Conservation (phyloP, 352 stramenopile species). For the Globisporangium emineosum region DNA sequence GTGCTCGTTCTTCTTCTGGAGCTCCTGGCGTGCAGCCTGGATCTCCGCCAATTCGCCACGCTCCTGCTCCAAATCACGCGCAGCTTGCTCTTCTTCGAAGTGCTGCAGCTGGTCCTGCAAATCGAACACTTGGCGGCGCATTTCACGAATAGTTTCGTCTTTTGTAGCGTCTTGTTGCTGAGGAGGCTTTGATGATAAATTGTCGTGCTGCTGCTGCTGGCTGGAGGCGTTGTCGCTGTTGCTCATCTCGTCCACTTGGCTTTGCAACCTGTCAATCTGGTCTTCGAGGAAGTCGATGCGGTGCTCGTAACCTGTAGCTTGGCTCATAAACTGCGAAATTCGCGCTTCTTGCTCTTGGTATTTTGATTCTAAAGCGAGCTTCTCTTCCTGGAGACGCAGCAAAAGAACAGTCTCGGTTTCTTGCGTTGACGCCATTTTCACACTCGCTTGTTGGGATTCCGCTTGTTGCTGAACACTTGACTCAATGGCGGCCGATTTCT, state of each 20-base stretch:
- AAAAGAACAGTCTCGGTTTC: constrained; percentile 5
- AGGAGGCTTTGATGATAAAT: not conserved
- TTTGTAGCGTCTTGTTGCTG: constrained; percentile 2
- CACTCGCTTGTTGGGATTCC: not conserved
- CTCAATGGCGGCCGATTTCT: not conserved
- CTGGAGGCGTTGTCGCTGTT: not conserved
- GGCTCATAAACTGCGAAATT: constrained; percentile 22
- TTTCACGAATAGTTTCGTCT: constrained; percentile 15
- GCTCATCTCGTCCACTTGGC: not conserved
- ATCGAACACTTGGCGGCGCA: constrained; percentile 19
- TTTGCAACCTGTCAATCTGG: constrained; percentile 11
- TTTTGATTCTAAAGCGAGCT: constrained; percentile 21
- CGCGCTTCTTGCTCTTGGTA: constrained; percentile 25
- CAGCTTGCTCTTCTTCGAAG: constrained; percentile 15
- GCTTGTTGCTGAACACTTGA: not conserved
- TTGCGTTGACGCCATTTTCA: not conserved
- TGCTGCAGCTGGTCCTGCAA: constrained; percentile 20
- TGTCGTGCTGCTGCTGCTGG: not conserved
- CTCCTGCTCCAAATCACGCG: constrained; percentile 26
- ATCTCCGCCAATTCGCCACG: constrained; percentile 31
- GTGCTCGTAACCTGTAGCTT: constrained; percentile 20
- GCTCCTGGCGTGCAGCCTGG: constrained; percentile 25
- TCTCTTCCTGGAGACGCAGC: constrained; percentile 22
- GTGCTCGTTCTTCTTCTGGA: constrained; percentile 38
- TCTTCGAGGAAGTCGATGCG: constrained; percentile 11